These are phyloP conservation scores for Daldinia concentrica DNA, from an alignment of 495 filamentous ascomycete genomes.

Conservation along the genomic window DNA sequence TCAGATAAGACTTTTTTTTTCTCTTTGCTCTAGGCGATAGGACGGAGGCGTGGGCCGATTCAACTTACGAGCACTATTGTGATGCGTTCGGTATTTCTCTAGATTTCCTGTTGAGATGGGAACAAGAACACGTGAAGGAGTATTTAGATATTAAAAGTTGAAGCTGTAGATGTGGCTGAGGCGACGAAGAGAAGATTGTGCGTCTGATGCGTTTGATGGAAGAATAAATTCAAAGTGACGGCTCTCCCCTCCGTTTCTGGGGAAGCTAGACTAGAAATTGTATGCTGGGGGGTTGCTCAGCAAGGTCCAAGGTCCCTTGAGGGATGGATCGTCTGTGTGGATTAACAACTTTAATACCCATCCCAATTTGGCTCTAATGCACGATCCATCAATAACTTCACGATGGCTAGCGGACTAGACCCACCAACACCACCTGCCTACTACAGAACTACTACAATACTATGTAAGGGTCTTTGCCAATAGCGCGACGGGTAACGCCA, in stretches of 20 bases:
- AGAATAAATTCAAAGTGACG: constrained; percentile 26
- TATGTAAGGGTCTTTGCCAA: constrained; percentile 44
- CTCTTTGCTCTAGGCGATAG: not conserved
- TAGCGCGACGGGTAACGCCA: constrained; percentile 24
- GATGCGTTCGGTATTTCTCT: not conserved
- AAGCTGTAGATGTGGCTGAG: constrained; percentile 24
- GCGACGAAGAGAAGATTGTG: constrained; percentile 26
- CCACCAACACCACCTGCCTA: constrained; percentile 45
- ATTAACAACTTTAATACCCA: constrained; percentile 41
- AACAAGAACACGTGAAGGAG: constrained; percentile 21
- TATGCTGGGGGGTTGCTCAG: constrained; percentile 15
- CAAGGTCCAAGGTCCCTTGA: constrained; percentile 28
- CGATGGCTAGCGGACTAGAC: constrained; percentile 40
- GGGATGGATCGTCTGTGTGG: constrained; percentile 42
- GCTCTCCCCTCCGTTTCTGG: constrained; percentile 27
- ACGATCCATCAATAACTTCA: constrained; percentile 45
- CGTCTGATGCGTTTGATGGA: constrained; percentile 16
- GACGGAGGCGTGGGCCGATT: not conserved
- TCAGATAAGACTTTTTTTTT: constrained; percentile 18
- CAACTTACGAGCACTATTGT: constrained; percentile 25
- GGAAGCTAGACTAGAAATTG: constrained; percentile 40
- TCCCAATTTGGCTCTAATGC: constrained; percentile 43
- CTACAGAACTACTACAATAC: constrained; percentile 27
- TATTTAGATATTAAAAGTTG: constrained; percentile 9
- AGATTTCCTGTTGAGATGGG: not conserved